Conservation (phyloP, 108 stramenopile species). For the Poteriospumella lacustris region DNA sequence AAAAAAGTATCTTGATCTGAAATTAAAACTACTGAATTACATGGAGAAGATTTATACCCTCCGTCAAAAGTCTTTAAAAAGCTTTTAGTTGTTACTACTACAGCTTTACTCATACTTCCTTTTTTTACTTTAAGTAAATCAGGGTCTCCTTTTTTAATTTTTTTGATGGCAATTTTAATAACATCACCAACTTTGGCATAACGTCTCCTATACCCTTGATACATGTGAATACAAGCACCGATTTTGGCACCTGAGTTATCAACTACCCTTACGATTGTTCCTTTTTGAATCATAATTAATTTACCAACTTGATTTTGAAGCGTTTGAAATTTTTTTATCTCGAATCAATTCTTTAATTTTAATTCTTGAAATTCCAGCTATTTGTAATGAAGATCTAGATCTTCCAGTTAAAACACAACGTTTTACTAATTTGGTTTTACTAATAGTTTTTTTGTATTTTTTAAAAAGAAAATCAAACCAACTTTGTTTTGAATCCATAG, state of each 20-base stretch:
- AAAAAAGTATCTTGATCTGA: conserved; percentile 9
- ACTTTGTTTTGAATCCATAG: background rate
- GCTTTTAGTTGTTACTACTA: conserved; percentile 8
- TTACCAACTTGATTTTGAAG: conserved; percentile 8
- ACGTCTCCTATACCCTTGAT: conserved; percentile 7
- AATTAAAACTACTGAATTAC: conserved; percentile 9
- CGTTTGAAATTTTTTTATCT: background rate
- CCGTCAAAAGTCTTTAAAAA: conserved; percentile 8
- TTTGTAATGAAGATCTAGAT: conserved; percentile 9
- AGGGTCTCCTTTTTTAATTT: conserved; percentile 8
- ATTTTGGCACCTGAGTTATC: conserved; percentile 7
- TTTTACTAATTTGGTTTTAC: conserved; percentile 17
- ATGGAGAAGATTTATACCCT: conserved; percentile 8
- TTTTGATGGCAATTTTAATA: conserved; percentile 9
- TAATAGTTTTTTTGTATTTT: conserved; percentile 13
- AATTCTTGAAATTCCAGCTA: conserved; percentile 14
- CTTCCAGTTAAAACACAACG: conserved; percentile 14
- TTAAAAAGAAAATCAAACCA: background rate
- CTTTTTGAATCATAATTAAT: conserved; percentile 9
- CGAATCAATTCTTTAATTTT: conserved; percentile 11
- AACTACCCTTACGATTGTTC: conserved; percentile 7
- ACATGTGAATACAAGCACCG: conserved; percentile 7
- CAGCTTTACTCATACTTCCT: conserved; percentile 7
- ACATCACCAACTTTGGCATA: conserved; percentile 7
- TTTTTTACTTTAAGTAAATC: conserved; percentile 9